A percentile compares a stretch with the other conserved stretches of the same genome.
phyloP scores from a whole-genome alignment of 352 stramenopile genomes.

The Phytopythium aichiense region DNA sequence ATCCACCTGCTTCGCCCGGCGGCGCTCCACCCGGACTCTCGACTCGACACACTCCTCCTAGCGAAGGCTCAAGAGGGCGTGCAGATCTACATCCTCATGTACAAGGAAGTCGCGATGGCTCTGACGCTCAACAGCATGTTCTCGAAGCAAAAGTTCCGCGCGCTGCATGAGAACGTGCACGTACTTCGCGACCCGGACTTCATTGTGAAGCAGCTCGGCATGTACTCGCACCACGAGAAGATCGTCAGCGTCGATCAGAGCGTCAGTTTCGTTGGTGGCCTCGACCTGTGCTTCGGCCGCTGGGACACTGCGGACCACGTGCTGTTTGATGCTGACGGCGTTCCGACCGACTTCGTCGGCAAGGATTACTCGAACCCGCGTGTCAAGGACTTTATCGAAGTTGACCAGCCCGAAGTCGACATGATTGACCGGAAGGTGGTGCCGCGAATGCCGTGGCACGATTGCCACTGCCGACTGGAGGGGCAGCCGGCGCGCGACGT shows the following conservation, averaged over 20 bases:
- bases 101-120: slow-evolving; percentile 85
- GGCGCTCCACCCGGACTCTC: slow-evolving; percentile 48
- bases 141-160: slow-evolving; percentile 63
- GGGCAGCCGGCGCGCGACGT: slow-evolving; percentile 79
- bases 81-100: slow-evolving; percentile 90
- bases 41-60: slow-evolving; percentile 58
- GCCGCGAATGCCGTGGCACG: slow-evolving; percentile 85
- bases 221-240: slow-evolving; percentile 93
- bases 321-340: slow-evolving; percentile 58
- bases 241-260: slow-evolving; percentile 89
- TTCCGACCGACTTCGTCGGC: slow-evolving; percentile 57
- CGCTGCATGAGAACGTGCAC: slow-evolving; percentile 77
- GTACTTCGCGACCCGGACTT: slow-evolving; percentile 89
- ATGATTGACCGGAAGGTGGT: slow-evolving; percentile 67
- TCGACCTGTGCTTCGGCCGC: slow-evolving; percentile 89
- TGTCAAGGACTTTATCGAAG: slow-evolving; percentile 81
- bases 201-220: slow-evolving; percentile 80
- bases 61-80: slow-evolving; percentile 80
- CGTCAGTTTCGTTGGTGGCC: slow-evolving; percentile 85
- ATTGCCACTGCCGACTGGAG: slow-evolving; percentile 77
- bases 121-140: slow-evolving; percentile 84
- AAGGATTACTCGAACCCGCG: slow-evolving; percentile 87
- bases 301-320: slow-evolving; percentile 73
- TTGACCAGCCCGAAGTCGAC: slow-evolving; percentile 68
- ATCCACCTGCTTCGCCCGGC: slow-evolving; percentile 78